Evolutionary conservation across 2,329 filamentous ascomycete species (phyloP), one percentile per base, ranked within the genome.

Genomic region (Stemphylium vesicarium): DNA sequence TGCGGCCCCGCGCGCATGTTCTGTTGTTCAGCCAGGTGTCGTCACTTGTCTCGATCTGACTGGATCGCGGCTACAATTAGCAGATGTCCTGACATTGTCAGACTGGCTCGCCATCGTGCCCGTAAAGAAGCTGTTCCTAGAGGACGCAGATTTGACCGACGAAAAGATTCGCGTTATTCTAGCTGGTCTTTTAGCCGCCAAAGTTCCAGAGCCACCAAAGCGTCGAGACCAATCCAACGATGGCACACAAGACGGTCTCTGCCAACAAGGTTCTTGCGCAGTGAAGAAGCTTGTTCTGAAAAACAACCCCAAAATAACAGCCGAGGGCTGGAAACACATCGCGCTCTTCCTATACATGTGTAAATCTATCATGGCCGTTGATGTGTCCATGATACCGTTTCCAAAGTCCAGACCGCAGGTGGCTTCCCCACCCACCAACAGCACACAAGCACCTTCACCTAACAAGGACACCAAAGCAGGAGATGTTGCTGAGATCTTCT

Each of bases 91-190:
- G 45, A 97, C 95, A 0, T 82, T 99, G 2, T 91, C 93, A 44
- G 95, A 99, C 72, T 99, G 94, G 81, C 82, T 99, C 36, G 94
- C 95, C 4, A 87, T 99, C 6, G 94, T 98, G 0, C 94, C 95
- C 0, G 88, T 98, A 2, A 89, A 90, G 63, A 92, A 96, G 68
- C 78, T 99, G 0, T 82, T 96, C 6, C 78, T 98, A 50, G 93
- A 97, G 68, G 91, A 96, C 70, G 94, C 92, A 56, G 90, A 92
- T 5, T 78, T 99, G 33, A 91, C 85, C 1, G 93, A 98, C 66
- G 92, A 96, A 72, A 92, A 92, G 3, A 80, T 97, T 6, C 85
- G 95, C 15, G 89, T 96, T 15, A 86, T 98, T 37, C 83, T 99
- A 9, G 91, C 93, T 1, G 94, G 92, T 3, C 80, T 99, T 1